These are phyloP conservation scores for Aspergillus japonicus DNA, from an alignment of 2,329 filamentous ascomycete genomes.

Conservation along the genomic window DNA sequence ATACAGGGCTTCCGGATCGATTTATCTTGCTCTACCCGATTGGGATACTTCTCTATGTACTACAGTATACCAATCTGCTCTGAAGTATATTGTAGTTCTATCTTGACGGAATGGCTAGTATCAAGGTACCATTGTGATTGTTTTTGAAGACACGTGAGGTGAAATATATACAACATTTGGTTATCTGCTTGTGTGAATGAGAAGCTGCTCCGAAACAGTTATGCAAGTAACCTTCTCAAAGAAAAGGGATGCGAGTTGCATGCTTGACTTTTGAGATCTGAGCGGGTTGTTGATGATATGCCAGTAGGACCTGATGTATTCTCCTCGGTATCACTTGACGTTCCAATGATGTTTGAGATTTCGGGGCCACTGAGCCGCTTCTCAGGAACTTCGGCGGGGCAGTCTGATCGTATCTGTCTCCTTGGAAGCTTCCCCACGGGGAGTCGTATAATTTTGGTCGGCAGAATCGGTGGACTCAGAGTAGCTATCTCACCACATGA, in stretches of 20 bases:
- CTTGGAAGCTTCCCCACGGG: background rate
- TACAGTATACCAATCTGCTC: background rate
- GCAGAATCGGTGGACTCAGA: background rate
- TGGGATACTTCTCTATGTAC: too few species aligned
- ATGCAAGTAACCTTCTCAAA: background rate
- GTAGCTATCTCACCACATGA: background rate
- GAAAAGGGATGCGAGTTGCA: background rate
- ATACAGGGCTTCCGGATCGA: too few species aligned
- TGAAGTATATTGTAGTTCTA: background rate
- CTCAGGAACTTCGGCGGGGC: background rate
- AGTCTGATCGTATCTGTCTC: background rate
- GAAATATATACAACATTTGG: background rate
- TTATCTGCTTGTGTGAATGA: background rate
- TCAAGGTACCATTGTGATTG: background rate
- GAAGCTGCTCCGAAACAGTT: background rate
- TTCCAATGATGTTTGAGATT: background rate
- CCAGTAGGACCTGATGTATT: background rate
- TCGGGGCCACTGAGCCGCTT: background rate
- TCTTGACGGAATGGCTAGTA: background rate
- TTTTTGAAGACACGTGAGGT: background rate
- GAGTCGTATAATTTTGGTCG: background rate
- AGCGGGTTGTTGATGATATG: background rate
- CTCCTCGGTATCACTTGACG: background rate
- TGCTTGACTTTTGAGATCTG: background rate
- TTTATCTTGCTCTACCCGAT: too few species aligned